Conservation (phyloP, 2,329 filamentous ascomycete genomes). For the Aureobasidium uvarum region DNA sequence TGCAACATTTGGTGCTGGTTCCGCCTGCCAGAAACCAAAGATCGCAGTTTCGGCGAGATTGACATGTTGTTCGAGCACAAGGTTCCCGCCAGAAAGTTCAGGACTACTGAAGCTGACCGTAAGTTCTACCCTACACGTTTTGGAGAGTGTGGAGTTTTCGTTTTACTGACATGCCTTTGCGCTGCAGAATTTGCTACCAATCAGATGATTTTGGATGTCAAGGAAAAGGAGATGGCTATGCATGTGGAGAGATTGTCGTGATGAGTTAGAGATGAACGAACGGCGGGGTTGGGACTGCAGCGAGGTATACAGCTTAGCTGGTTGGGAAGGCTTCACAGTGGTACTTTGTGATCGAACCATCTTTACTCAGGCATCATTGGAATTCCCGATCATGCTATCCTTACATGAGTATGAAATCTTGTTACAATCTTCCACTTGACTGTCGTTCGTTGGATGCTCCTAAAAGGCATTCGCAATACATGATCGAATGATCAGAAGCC, state of each 20-base stretch:
- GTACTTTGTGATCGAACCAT: too few species aligned
- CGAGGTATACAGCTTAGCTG: neutral
- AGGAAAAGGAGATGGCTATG: neutral
- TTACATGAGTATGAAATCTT: too few species aligned
- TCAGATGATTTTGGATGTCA: slow-evolving; percentile 1
- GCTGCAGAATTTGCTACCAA: neutral
- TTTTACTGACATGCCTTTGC: neutral
- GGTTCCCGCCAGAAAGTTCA: slow-evolving; percentile 40
- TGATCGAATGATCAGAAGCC: too few species aligned
- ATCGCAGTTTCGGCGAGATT: slow-evolving; percentile 45
- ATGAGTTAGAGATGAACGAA: neutral
- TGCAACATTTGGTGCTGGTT: slow-evolving; percentile 42
- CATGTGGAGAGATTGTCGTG: neutral
- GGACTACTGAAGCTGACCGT: neutral
- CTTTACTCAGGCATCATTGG: too few species aligned
- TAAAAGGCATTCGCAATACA: too few species aligned
- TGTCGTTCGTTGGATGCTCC: too few species aligned
- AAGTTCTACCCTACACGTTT: neutral
- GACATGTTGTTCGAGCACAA: slow-evolving; percentile 45
- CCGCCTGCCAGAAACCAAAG: slow-evolving; percentile 44
- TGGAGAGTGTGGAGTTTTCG: too few species aligned
- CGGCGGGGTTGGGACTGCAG: neutral
- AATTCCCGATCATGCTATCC: too few species aligned
- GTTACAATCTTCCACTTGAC: too few species aligned
- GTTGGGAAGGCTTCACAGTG: too few species aligned